Conservation (phyloP, 169 alveolate genomes). For the Eimeria acervulina region DNA sequence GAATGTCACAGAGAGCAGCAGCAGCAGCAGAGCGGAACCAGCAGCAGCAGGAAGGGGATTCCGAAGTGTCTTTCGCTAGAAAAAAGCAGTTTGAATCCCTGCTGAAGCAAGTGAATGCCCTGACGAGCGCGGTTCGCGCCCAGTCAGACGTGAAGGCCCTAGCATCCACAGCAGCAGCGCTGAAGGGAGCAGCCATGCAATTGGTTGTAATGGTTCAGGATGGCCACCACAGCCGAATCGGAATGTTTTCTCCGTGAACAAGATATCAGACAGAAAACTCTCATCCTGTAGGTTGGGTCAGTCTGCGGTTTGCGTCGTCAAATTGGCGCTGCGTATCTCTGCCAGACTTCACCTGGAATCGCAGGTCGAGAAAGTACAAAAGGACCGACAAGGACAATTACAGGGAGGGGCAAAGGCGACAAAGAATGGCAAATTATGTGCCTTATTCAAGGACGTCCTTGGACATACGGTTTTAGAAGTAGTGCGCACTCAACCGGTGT, state of each 20-base stretch:
- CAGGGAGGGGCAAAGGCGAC: neutral
- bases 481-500: neutral
- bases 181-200: neutral
- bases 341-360: too few species aligned
- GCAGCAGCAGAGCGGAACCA: neutral
- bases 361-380: too few species aligned
- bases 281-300: neutral
- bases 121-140: neutral
- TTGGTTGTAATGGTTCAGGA: neutral
- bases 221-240: neutral
- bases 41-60: neutral
- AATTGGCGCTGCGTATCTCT: neutral
- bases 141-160: neutral
- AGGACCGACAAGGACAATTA: neutral
- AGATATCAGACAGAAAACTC: neutral
- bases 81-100: neutral
- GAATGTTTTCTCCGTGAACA: neutral
- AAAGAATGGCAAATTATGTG: neutral
- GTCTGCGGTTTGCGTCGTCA: neutral
- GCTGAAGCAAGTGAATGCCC: neutral
- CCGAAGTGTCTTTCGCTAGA: neutral
- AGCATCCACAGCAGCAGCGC: neutral
- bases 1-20: neutral
- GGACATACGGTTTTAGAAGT: neutral
- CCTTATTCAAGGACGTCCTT: neutral